Base-by-base conservation (phyloP, 768 basidiomycete genomes). In the Leccinum disarticulatum region DNA sequence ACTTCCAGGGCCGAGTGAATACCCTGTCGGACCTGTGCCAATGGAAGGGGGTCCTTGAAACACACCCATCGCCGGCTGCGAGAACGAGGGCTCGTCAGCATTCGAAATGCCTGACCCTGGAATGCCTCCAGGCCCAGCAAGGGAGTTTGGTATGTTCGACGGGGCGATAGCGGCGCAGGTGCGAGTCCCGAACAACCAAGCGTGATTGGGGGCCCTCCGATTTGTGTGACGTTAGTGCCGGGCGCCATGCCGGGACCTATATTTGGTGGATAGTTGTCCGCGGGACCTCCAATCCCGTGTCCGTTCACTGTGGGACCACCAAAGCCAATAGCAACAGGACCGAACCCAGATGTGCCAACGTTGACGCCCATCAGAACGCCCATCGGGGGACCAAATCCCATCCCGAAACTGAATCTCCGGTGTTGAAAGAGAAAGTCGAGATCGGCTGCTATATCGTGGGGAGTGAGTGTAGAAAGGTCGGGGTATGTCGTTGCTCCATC, bases 391-490 rank as follows among this genome's bases (percentile, higher is more conserved):
- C 64, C 68, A 36, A 66, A 72, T 36, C 66, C 66, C 55, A 71
- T 64, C 17, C 70, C 66, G 14, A 70, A 70, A 2, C 66, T 64
- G 33, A 43, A 71, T 31, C 66, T 64, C 57, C 71, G 67, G 49
- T 82, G 76, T 54, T 81, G 81, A 59, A 78, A 77, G 25, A 87
- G 75, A 61, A 77, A 81, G 2, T 86, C 84, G 30, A 87, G 75
- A 65, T 87, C 86, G 47, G 70, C 71, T 28, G 77, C 70, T 33
- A 86, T 77, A 38, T 87, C 86, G 30, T 69, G 68, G 0, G 80
- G 66, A 9, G 81, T 73, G 17, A 87, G 78, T 0, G 80, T 68
- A n/a, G 64, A 54, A 27, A 74, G 68, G 54, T 74, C 74, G 9
- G 74, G 71, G 46, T 75, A 74, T 25, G 69, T 58, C 14, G 62